Evolutionary conservation across 1,284 basidiomycete species (phyloP).

Genomic region (Puccinia triticina): DNA sequence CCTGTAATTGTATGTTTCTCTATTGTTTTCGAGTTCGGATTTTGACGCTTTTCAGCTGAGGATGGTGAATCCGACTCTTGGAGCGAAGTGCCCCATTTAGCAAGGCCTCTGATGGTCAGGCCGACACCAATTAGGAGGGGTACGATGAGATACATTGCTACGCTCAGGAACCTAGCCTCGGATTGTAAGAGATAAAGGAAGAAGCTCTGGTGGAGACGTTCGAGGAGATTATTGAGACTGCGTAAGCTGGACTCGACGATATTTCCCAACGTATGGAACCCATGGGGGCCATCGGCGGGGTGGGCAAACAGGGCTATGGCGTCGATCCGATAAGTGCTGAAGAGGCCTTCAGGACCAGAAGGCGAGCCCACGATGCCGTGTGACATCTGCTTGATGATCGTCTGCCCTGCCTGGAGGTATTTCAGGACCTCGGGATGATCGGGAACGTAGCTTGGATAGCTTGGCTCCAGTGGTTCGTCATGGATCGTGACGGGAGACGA

Average conservation of each 20-base stretch:
- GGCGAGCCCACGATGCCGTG: constrained; percentile 70
- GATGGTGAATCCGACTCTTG: constrained; percentile 2
- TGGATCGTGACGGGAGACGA: constrained; percentile 25
- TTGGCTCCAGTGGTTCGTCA: not conserved
- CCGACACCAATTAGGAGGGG: constrained; percentile 44
- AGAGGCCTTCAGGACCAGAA: constrained; percentile 62
- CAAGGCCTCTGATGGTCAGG: constrained; percentile 34
- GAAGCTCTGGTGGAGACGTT: constrained; percentile 90
- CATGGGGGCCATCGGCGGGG: constrained; percentile 87
- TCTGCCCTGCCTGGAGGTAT: constrained; percentile 68
- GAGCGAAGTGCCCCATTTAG: constrained; percentile 6
- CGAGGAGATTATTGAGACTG: constrained; percentile 86
- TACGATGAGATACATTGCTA: constrained; percentile 81
- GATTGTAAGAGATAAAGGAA: constrained; percentile 86
- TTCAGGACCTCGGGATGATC: constrained; percentile 61
- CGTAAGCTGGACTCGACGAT: constrained; percentile 81
- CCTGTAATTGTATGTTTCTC: not conserved
- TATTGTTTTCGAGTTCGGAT: not conserved
- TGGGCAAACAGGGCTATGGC: constrained; percentile 86
- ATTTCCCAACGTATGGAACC: constrained; percentile 87
- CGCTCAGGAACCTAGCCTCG: constrained; percentile 78
- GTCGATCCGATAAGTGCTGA: constrained; percentile 81
- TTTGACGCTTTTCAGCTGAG: not conserved
- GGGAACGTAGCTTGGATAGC: constrained; percentile 33
- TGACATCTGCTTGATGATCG: constrained; percentile 69